These are phyloP conservation scores for Talaromyces atroroseus DNA, from an alignment of 2,329 filamentous ascomycete genomes.

Conservation along the genomic window DNA sequence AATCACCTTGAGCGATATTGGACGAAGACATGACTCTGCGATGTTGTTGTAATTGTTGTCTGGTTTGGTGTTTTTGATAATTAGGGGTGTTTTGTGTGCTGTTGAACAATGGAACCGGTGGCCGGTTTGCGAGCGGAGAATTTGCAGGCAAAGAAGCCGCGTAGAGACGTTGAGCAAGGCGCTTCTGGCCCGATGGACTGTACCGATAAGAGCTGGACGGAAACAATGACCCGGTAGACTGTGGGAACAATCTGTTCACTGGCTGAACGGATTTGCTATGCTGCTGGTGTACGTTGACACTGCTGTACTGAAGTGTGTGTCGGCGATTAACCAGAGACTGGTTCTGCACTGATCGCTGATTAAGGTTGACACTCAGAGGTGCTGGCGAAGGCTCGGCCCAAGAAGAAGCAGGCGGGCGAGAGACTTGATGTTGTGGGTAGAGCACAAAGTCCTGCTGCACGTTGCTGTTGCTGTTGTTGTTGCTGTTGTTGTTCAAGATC, in stretches of 20 bases:
- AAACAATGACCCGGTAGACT: constrained; percentile 31
- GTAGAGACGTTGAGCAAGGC: constrained; percentile 26
- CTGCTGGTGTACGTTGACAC: constrained; percentile 32
- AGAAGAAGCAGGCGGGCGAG: constrained; percentile 28
- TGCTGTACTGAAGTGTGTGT: constrained; percentile 30
- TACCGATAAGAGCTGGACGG: constrained; percentile 34
- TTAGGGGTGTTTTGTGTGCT: constrained; percentile 22
- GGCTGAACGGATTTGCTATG: constrained; percentile 31
- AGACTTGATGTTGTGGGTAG: constrained; percentile 29
- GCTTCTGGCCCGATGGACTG: constrained; percentile 29
- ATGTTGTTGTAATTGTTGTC: constrained; percentile 19
- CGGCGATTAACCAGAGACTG: constrained; percentile 30
- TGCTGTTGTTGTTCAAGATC: constrained; percentile 20
- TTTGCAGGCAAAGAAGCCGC: constrained; percentile 36
- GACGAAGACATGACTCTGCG: constrained; percentile 38
- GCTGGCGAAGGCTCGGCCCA: constrained; percentile 31
- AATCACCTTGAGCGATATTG: constrained; percentile 34
- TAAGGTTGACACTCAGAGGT: constrained; percentile 35
- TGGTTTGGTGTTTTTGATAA: constrained; percentile 5
- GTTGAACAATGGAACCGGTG: constrained; percentile 37
- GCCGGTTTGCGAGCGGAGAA: constrained; percentile 31
- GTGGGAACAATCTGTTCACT: constrained; percentile 33
- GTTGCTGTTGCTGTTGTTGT: constrained; percentile 18
- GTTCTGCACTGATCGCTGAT: constrained; percentile 21
- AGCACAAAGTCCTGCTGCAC: constrained; percentile 42